Evolutionary conservation across 331 rosid genomes (phyloP).

Genomic region (Malus hybrid): DNA sequence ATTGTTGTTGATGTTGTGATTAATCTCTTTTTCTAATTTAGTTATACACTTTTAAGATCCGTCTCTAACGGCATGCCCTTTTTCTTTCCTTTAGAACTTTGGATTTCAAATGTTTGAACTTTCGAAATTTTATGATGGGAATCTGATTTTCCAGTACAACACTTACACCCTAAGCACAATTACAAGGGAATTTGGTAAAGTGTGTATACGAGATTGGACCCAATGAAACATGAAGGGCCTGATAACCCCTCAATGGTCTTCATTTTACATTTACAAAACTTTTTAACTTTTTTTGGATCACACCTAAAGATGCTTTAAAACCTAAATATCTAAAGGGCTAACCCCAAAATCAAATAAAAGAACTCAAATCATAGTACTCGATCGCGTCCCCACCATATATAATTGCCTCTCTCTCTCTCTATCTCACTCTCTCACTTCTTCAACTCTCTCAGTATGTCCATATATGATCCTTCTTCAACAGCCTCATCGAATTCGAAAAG

Average conservation of each 20-base stretch:
- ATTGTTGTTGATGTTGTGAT: not conserved
- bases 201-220: not conserved
- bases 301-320: not conserved
- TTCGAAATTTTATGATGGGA: not conserved
- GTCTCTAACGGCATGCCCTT: too few relatives aligned
- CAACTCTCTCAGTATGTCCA: not conserved
- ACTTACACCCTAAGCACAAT: not conserved
- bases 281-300: too few relatives aligned
- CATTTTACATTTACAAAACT: too few relatives aligned
- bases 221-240: not conserved
- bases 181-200: not conserved
- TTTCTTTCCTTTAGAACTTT: not conserved
- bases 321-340: not conserved
- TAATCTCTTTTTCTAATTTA: too few relatives aligned
- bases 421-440: not conserved
- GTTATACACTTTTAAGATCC: too few relatives aligned
- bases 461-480: conserved; percentile 13
- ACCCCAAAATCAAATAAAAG: not conserved
- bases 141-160: not conserved
- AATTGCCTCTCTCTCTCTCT: not conserved
- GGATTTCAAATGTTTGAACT: not conserved
- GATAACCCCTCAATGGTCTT: too few relatives aligned
- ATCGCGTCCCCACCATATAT: not conserved
- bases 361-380: not conserved
- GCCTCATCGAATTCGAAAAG: conserved; percentile 22